Conservation (phyloP, 1,284 basidiomycete genomes). For the Malassezia equina region DNA sequence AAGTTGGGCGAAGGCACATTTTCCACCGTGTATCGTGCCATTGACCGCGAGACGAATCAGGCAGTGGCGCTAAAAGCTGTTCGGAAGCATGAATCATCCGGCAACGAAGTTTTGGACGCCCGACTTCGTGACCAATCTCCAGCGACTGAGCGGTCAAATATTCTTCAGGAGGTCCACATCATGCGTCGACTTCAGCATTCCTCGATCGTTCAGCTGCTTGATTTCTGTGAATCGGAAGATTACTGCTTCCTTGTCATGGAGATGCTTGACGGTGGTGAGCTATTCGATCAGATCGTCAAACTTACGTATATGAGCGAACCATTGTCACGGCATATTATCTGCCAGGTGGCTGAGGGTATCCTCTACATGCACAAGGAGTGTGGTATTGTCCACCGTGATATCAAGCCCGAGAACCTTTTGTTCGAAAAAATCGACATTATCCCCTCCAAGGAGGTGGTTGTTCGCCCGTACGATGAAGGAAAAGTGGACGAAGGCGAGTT, state of each 20-base stretch:
- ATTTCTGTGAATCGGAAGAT: constrained; percentile 66
- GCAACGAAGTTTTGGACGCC: constrained; percentile 23
- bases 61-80: constrained; percentile 96
- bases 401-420: constrained; percentile 95
- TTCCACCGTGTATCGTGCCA: constrained; percentile 92
- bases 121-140: constrained; percentile 44
- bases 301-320: constrained; percentile 91
- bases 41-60: constrained; percentile 64
- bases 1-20: constrained; percentile 64
- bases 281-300: constrained; percentile 99
- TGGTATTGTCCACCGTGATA: constrained; percentile 91
- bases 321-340: constrained; percentile 69
- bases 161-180: constrained; percentile 98
- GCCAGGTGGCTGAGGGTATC: constrained; percentile 92
- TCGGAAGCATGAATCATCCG: constrained; percentile 80
- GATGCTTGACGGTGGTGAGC: constrained; percentile 70
- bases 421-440: constrained; percentile 89
- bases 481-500: constrained; percentile 99
- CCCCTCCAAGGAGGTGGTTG: constrained; percentile 64
- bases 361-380: constrained; percentile 93
- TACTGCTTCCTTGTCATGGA: constrained; percentile 92
- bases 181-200: constrained; percentile 91
- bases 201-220: constrained; percentile 60
- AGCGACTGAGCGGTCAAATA: constrained; percentile 69
- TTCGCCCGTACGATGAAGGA: constrained; percentile 87